Base-by-base conservation (phyloP, 257 asterid genomes). In the Solanum tarapatanum region DNA sequence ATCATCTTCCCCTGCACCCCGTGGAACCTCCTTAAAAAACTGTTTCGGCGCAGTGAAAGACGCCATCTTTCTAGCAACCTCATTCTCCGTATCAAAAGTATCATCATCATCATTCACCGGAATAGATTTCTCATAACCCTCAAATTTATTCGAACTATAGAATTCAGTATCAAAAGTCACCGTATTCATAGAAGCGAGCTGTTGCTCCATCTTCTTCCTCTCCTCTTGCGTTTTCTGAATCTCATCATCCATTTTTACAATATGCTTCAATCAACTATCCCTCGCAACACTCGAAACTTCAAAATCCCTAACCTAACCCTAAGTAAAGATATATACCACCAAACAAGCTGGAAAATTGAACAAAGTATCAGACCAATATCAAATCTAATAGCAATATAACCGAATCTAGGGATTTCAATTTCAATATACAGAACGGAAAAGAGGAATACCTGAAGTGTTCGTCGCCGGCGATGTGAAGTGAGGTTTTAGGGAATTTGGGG, bases 171-270 rank as follows among this genome's bases (percentile, higher is more conserved):
- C 99, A 76, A 92, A 96, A 7, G 94, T 93, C n/a, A 96, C 91
- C 13, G 98, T 91, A 84, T 86, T 90, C 35, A 94, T 93, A 13
- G 98, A 92, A 7, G 99, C 98, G 32, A 97, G 87, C 90, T 95
- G 95, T 85, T 95, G 94, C 93, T 95, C 99, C 99, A 95, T 92
- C 87, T 94, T 94, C 88, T 93, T 92, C 91, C 97, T 94, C 93
- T 96, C 99, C 68, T 94, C 98, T 36, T 93, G 94, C 43, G 91
- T 88, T 90, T 28, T 93, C 91, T 90, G 96, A 89, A 95, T 94
- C 95, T 96, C 99, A 82, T 86, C 88, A 33, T 86, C 88, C 88
- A 86, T 86, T 45, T 45, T 28, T 64, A n/a, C 72, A 72, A 41
- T 79, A 79, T 79, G 33, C 84, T 14, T 32, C 55, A 77, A 39